Conservation (phyloP, 2,329 filamentous ascomycete species). For the Calonectria pteridis region DNA sequence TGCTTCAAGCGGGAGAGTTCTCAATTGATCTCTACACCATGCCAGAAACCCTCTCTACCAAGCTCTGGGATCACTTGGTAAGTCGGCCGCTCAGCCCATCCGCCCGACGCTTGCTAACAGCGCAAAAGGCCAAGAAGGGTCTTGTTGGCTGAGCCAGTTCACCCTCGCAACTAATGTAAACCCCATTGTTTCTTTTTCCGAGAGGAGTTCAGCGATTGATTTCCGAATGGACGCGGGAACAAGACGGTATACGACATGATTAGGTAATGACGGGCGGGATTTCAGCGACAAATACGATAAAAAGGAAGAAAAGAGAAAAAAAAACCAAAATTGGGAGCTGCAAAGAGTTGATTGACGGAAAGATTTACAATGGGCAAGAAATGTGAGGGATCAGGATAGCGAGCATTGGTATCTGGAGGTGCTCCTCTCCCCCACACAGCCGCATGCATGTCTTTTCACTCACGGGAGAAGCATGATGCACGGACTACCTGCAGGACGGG, state of each 20-base stretch:
- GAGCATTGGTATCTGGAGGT: background rate
- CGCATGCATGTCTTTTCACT: constrained; percentile 13
- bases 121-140: constrained; percentile 54
- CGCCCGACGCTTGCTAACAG: constrained; percentile 11
- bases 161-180: constrained; percentile 33
- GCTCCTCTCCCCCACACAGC: constrained; percentile 14
- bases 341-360: constrained; percentile 3
- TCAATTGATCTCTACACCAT: constrained; percentile 99
- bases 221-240: constrained; percentile 36
- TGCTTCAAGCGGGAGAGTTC: constrained; percentile 85
- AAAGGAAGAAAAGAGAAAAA: constrained; percentile 6
- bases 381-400: background rate
- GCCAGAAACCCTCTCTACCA: constrained; percentile 88
- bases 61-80: constrained; percentile 90
- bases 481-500: constrained; percentile 3
- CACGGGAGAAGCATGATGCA: constrained; percentile 6
- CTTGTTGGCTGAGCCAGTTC: constrained; percentile 49
- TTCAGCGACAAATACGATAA: constrained; percentile 5
- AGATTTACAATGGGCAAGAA: background rate
- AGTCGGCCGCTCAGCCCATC: constrained; percentile 38
- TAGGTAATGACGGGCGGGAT: constrained; percentile 36
- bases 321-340: background rate
- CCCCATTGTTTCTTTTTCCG: constrained; percentile 33
- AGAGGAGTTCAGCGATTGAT: constrained; percentile 35
- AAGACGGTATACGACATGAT: constrained; percentile 39